Evolutionary conservation across 306 rosid genomes (phyloP).

Genomic region (Quercus rubra): DNA sequence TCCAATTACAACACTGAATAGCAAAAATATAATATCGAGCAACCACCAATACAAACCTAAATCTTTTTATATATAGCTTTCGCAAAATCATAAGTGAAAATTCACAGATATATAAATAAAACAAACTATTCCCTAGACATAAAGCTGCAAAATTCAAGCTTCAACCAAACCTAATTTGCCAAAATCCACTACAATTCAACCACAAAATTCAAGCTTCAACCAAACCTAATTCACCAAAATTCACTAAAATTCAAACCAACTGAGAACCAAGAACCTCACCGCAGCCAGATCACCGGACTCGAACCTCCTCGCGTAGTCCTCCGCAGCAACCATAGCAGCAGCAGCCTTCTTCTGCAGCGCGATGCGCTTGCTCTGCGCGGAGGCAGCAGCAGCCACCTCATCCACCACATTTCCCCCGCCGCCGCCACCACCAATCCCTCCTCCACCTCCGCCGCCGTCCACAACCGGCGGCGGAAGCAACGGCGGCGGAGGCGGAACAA

Average conservation of each 20-base stretch:
- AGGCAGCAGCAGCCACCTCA: conserved; percentile 53
- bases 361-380: conserved; percentile 78
- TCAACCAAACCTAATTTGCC: not conserved
- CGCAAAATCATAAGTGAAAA: too few species aligned
- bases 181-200: not conserved
- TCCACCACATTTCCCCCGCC: conserved; percentile 41
- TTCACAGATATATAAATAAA: not conserved
- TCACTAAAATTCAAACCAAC: not conserved
- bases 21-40: not conserved
- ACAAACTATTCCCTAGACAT: not conserved
- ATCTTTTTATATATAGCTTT: too few species aligned
- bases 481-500: conserved; percentile 65
- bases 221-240: not conserved
- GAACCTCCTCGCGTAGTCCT: conserved; percentile 81
- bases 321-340: conserved; percentile 95
- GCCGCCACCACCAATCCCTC: conserved; percentile 24
- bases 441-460: not conserved
- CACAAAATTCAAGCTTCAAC: not conserved
- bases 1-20: not conserved
- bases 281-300: conserved; percentile 61
- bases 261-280: conserved; percentile 25
- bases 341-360: conserved; percentile 87
- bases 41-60: too few species aligned
- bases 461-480: conserved; percentile 13
- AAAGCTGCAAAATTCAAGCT: not conserved